Evolutionary conservation across 208 protist species (phyloP).

Genomic region (Herpetomonas samuelpessoai): DNA sequence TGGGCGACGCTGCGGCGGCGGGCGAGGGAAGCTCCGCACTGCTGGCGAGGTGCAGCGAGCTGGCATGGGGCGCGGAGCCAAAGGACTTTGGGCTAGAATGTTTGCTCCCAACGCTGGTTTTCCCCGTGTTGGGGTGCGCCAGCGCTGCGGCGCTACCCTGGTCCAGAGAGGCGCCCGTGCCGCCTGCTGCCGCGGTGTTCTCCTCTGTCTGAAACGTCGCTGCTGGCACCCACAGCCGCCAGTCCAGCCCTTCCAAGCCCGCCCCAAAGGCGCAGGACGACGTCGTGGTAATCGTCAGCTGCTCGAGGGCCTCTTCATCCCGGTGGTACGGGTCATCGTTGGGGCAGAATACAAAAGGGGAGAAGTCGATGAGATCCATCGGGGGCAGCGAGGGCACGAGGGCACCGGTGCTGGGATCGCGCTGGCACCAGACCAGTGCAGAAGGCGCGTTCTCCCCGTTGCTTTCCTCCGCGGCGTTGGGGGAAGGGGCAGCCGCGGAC

Average conservation of each 20-base stretch:
- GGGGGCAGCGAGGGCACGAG: background rate
- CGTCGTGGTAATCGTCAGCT: constrained; percentile 43
- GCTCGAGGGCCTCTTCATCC: constrained; percentile 48
- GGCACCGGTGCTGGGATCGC: background rate
- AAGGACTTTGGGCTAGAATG: no score
- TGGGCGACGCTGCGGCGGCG: constrained; percentile 3
- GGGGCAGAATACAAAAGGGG: constrained; percentile 2
- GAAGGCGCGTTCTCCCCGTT: no score
- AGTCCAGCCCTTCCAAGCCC: constrained; percentile 33
- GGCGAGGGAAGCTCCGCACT: background rate
- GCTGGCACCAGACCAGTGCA: background rate
- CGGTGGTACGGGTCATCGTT: constrained; percentile 57
- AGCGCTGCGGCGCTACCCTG: no score
- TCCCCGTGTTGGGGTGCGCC: background rate
- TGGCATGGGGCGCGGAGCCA: no score
- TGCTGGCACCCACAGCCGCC: constrained; percentile 23
- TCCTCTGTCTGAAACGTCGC: constrained; percentile 12
- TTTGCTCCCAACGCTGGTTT: background rate
- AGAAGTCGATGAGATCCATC: background rate
- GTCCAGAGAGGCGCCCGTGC: background rate
- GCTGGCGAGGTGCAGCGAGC: no score
- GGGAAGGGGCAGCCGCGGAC: no score
- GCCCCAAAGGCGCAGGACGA: constrained; percentile 50
- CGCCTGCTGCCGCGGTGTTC: constrained; percentile 3
- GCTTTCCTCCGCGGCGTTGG: no score